Evolutionary conservation across 306 rosid genomes (phyloP).

Genomic region (Ceratonia siliqua): DNA sequence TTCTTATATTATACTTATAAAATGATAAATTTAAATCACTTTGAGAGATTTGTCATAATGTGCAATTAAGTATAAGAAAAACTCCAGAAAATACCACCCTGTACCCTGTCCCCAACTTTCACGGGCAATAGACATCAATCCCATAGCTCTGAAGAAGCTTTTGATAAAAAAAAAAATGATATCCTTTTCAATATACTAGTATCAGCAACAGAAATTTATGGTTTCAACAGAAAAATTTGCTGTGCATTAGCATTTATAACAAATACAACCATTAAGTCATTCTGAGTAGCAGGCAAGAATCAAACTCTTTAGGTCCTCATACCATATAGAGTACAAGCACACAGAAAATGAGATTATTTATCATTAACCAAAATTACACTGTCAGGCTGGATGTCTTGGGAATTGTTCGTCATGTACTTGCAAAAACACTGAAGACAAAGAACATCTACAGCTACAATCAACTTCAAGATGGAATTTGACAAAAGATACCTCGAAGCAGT

Average conservation of each 20-base stretch:
- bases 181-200: background rate
- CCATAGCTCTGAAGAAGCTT: background rate
- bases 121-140: background rate
- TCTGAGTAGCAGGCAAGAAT: slow-evolving; percentile 5
- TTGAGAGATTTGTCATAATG: background rate
- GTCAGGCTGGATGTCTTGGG: slow-evolving; percentile 32
- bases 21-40: background rate
- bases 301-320: background rate
- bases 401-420: background rate
- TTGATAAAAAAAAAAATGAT: slow-evolving; percentile 17
- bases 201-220: slow-evolving; percentile 13
- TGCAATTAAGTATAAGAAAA: slow-evolving; percentile 14
- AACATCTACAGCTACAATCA: slow-evolving; percentile 23
- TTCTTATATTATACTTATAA: background rate
- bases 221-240: background rate
- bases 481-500: slow-evolving; percentile 83
- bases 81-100: background rate
- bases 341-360: slow-evolving; percentile 11
- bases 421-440: slow-evolving; percentile 15
- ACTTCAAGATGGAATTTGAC: slow-evolving; percentile 36
- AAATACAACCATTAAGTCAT: slow-evolving; percentile 11
- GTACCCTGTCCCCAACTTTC: background rate
- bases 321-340: slow-evolving; percentile 22
- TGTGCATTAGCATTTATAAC: slow-evolving; percentile 10
- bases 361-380: background rate